Base-by-base conservation (phyloP, 495 filamentous ascomycete species). In the Diplogelasinospora grovesii region DNA sequence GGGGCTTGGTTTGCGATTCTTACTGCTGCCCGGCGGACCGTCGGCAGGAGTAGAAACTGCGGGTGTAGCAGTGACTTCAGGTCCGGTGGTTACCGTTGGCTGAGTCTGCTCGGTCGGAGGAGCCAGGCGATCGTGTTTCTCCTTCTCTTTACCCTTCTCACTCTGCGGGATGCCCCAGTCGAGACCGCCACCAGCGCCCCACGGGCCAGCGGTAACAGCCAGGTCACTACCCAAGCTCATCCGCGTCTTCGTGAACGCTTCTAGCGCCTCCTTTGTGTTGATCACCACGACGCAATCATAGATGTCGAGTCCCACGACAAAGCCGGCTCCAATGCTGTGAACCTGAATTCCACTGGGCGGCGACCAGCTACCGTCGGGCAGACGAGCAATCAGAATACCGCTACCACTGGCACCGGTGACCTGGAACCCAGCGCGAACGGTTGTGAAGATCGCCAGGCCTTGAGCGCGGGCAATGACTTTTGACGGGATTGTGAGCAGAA, bases 231-330 rank as follows among this genome's bases (percentile, higher is more conserved):
- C 84, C 2, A 90, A 61, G 2, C 83, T 87, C 53, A 81, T 79
- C 6, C 85, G 78, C 14, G 84, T 61, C 36, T 74, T 78, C 36
- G 78, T 83, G 61, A 90, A 89, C 0, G 80, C 78, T 22, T 83
- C 75, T 23, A 90, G 59, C 0, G 85, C 85, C 50, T 84, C 70
- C 19, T 71, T 66, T 3, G 77, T 80, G 63, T 90, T 90, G 58
- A 89, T 86, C 10, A 90, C 81, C 0, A 89, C 70, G 5, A 90
- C 85, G 44, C 83, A 87, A 55, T 90, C 85, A 63, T 88, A 89
- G 45, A 88, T 86, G 49, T 89, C 85, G 8, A 88, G 77, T 6
- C 85, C 85, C 3, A 84, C 78, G 23, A 88, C 70, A 54, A 89
- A 88, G 0, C 85, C 85, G 4, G 85, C 69, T 3, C 81, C 85